phyloP scores from a whole-genome alignment of 441 rosid species.

The Kokia cookei region DNA sequence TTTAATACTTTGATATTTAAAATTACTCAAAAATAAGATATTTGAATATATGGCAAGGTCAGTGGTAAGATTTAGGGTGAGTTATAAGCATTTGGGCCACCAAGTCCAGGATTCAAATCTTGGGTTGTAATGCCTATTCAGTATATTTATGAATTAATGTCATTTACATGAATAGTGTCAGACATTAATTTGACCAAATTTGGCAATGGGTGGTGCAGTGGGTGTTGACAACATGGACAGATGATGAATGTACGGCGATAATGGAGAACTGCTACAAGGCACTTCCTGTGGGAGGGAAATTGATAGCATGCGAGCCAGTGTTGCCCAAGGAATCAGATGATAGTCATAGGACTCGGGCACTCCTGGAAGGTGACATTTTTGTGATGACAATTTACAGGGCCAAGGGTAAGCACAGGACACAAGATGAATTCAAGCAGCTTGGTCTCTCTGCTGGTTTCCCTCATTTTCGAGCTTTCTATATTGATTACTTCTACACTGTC shows the following conservation, averaged over 20 bases:
- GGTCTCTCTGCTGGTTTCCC: slow-evolving; percentile 63
- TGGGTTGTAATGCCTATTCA: no score
- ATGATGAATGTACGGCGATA: slow-evolving; percentile 70
- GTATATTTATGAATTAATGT: no score
- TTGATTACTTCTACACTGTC: slow-evolving; percentile 62
- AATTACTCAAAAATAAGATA: no score
- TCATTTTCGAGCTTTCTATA: slow-evolving; percentile 33
- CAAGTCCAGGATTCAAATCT: no score
- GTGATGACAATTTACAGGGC: neutral
- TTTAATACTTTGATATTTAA: no score
- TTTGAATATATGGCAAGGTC: no score
- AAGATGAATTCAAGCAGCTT: slow-evolving; percentile 55
- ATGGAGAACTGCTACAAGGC: slow-evolving; percentile 77
- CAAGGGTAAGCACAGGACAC: slow-evolving; percentile 53
- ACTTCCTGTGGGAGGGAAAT: slow-evolving; percentile 66
- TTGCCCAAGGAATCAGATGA: slow-evolving; percentile 59
- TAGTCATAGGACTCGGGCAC: slow-evolving; percentile 63
- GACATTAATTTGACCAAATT: neutral
- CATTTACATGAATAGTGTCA: neutral
- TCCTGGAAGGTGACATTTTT: neutral
- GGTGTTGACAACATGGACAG: slow-evolving; percentile 75
- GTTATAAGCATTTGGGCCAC: no score
- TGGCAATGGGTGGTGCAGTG: slow-evolving; percentile 36
- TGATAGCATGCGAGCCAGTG: slow-evolving; percentile 83
- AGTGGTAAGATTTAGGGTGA: no score